These are phyloP conservation scores for Coffea eugenioides DNA, from an alignment of 257 asterid genomes.

Conservation along the genomic window DNA sequence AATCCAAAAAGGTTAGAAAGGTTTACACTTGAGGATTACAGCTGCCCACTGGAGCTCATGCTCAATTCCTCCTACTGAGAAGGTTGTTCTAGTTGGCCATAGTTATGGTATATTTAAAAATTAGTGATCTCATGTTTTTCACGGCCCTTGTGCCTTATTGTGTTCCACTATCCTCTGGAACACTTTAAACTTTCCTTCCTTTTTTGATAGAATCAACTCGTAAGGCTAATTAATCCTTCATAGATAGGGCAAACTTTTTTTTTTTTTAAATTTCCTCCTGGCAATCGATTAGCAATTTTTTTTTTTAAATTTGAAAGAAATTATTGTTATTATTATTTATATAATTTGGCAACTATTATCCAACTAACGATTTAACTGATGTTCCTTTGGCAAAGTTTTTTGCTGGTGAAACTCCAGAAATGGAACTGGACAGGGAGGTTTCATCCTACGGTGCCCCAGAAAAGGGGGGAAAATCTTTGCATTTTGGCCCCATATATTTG, in stretches of 20 bases:
- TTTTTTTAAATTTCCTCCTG: too few species aligned
- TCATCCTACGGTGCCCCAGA: conserved; percentile 36
- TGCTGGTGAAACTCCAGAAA: conserved; percentile 21
- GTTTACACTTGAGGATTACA: conserved; percentile 13
- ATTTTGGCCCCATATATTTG: conserved; percentile 30
- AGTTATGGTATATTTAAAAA: too few species aligned
- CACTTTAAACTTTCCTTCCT: neutral
- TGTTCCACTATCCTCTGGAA: neutral
- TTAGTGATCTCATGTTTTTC: conserved; percentile 12
- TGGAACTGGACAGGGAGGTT: conserved; percentile 43
- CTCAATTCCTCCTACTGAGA: conserved; percentile 3
- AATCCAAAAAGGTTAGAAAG: neutral
- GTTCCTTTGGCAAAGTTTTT: neutral
- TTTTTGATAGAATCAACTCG: too few species aligned
- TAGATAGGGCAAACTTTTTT: too few species aligned
- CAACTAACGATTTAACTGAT: neutral
- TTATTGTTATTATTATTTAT: too few species aligned
- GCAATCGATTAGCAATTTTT: too few species aligned
- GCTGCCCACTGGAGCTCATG: conserved; percentile 10
- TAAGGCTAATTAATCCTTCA: too few species aligned
- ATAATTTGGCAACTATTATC: neutral
- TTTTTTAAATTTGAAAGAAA: too few species aligned
- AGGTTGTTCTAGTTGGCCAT: conserved; percentile 20
- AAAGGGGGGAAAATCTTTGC: conserved; percentile 24
- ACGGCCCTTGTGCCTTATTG: conserved; percentile 14